Evolutionary conservation across 2,329 filamentous ascomycete species (phyloP).

Genomic region (Talaromyces sp.): DNA sequence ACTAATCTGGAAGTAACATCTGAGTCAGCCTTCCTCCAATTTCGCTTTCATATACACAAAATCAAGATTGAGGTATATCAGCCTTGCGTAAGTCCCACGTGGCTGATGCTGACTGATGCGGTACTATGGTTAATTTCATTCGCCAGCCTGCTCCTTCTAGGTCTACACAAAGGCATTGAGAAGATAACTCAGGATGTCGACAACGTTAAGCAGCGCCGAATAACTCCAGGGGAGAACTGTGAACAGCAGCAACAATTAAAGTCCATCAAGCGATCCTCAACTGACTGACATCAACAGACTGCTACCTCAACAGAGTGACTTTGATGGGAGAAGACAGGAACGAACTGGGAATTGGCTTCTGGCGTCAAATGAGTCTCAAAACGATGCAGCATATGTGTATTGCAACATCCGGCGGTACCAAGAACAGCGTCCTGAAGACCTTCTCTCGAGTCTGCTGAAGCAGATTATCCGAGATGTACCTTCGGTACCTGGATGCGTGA

Average conservation of each 20-base stretch:
- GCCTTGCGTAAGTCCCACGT: background rate
- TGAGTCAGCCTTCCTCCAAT: background rate
- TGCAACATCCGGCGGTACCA: conserved; percentile 6
- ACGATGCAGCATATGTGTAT: conserved; percentile 5
- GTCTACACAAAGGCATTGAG: background rate
- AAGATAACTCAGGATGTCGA: background rate
- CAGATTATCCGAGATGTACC: background rate
- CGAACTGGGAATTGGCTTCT: conserved; percentile 6
- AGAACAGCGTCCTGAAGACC: background rate
- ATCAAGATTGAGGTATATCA: background rate
- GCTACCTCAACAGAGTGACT: conserved; percentile 4
- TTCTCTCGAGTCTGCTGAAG: background rate
- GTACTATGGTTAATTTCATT: no score
- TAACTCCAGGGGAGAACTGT: background rate
- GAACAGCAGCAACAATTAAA: background rate
- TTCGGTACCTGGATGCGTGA: background rate
- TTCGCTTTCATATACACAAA: background rate
- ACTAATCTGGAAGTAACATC: background rate
- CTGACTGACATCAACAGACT: background rate
- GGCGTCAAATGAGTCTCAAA: conserved; percentile 18
- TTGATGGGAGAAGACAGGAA: background rate
- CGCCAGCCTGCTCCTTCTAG: background rate
- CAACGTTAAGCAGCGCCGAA: background rate
- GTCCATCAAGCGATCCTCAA: background rate
- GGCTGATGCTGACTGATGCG: background rate